Base-by-base conservation (phyloP, 2,329 filamentous ascomycete species). In the Leptodontidium sp. region DNA sequence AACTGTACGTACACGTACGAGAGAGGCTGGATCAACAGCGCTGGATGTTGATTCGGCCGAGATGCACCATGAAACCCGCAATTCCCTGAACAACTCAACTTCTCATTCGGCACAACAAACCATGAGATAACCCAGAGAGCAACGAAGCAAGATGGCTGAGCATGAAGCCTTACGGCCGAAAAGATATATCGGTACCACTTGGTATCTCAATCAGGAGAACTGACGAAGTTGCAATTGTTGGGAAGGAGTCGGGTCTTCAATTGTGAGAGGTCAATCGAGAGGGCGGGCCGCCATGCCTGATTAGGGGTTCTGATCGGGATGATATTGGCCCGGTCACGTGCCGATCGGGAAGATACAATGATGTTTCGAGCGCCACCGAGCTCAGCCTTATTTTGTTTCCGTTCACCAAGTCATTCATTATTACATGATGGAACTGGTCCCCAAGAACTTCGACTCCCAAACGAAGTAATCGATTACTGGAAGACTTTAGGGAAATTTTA, bases 1-100 rank as follows among this genome's bases (percentile, higher is more conserved):
- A 17, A 15, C n/a, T 58, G 55, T 58, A 58, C 32, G n/a, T 58
- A 40, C 35, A 55, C 55, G 55, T 40, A 58, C 35, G 55, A 58
- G 55, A 58, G 35, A 58, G 9, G 55, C 55, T 40, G 35, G 38
- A 5, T 35, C 32, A 35, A 40, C 38, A 40, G 38, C 11, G 38
- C 7, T 58, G 29, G 11, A 58, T 11, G n/a, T 5, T 15, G 17
- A 35, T 40, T 58, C 55, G 35, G 55, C 55, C n/a, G 55, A 58
- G 32, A 40, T 15, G 17, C 21, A 21, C 21, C 21, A 21, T 21
- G 21, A 21, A 35, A 24, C 45, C 45, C 14, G n/a, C 45, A 35
- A 5, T 21, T 35, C 35, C 6, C n/a, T 24, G 55, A 24, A 40
- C 15, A 57, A 4, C 17, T 7, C 29, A 9, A 38, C 14, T 6